These are phyloP conservation scores for Fusarium falciforme DNA, from an alignment of 2,329 filamentous ascomycete species.

Conservation along the genomic window DNA sequence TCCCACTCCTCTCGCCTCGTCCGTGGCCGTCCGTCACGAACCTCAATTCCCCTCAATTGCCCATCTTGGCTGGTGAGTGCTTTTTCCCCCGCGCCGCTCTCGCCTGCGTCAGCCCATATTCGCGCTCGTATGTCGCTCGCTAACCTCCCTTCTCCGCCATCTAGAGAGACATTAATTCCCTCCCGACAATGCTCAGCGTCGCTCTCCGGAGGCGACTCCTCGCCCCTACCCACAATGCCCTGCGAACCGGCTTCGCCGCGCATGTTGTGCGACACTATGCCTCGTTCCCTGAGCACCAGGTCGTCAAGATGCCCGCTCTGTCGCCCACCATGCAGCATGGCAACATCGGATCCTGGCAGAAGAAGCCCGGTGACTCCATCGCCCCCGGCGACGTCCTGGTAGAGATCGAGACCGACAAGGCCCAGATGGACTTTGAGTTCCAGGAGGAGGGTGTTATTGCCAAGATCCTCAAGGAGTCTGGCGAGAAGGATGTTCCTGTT, in stretches of 20 bases:
- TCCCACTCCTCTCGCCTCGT: slow-evolving; percentile 27
- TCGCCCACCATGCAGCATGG: slow-evolving; percentile 98
- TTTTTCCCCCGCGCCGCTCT: neutral
- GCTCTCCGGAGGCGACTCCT: slow-evolving; percentile 72
- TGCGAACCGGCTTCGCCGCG: slow-evolving; percentile 63
- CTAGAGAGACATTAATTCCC: slow-evolving; percentile 46
- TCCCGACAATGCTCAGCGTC: slow-evolving; percentile 68
- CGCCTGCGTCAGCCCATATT: slow-evolving; percentile 29
- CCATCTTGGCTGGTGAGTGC: slow-evolving; percentile 37
- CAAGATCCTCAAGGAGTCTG: slow-evolving; percentile 92
- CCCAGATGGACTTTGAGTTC: slow-evolving; percentile 99
- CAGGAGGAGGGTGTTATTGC: slow-evolving; percentile 97
- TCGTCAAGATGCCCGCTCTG: slow-evolving; percentile 97
- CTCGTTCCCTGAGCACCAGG: slow-evolving; percentile 92
- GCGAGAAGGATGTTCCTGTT: slow-evolving; percentile 93
- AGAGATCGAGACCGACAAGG: slow-evolving; percentile 99
- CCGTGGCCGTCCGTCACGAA: slow-evolving; percentile 32
- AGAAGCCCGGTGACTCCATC: slow-evolving; percentile 91
- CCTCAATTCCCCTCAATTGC: slow-evolving; percentile 43
- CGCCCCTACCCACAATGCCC: slow-evolving; percentile 60
- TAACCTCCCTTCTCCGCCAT: slow-evolving; percentile 30
- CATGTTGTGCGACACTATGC: slow-evolving; percentile 74
- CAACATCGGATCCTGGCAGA: slow-evolving; percentile 98
- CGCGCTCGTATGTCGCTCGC: slow-evolving; percentile 35
- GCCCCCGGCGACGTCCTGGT: slow-evolving; percentile 94